Base-by-base conservation (phyloP, 305 asterid genomes). In the Rubia peregrina region DNA sequence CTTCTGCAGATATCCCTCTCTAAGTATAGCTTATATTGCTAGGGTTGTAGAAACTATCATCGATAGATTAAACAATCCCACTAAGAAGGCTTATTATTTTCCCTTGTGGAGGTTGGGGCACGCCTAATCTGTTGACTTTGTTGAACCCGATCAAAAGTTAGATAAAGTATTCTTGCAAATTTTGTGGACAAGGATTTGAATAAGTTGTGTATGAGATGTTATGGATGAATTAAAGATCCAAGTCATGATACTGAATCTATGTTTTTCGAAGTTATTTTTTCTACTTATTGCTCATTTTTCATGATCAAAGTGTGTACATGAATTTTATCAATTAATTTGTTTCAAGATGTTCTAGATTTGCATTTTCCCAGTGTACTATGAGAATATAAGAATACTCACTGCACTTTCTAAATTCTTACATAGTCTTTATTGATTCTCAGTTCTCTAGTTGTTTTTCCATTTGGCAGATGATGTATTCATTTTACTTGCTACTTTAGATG, bases 21-120 rank as follows among this genome's bases (percentile, higher is more conserved):
- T 94, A 65, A 95, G 99, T 76, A 98, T 94, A 61, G 99, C 99
- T 83, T 94, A 89, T 62, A 83, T 94, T 61, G 99, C 91, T 73
- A 98, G 91, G 88, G 89, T 91, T 59, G 99, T 91, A 79, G 95
- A 89, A 75, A 81, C 86, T 64, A 77, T 88, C 61, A 75, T 80
- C 68, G 92, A 81, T 80, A 87, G 82, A 81, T 70, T 87, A 6
- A 89, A 85, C 72, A 85, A 86, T 83, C 80, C 69, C 69, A 88
- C 78, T 49, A 92, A 91, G 78, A 93, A 88, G 85, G 91, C 90
- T 70, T 94, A 94, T 81, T 91, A 89, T 76, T 94, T 98, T 41
- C 96, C 48, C 95, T 94, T 24, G 98, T 94, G 74, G 91, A 91
- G 80, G 97, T 97, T 73, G 82, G 1, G 26, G 26, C 1, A 24